Evolutionary conservation across 2,329 filamentous ascomycete species (phyloP).

Genomic region (Hypoxylon sp.): DNA sequence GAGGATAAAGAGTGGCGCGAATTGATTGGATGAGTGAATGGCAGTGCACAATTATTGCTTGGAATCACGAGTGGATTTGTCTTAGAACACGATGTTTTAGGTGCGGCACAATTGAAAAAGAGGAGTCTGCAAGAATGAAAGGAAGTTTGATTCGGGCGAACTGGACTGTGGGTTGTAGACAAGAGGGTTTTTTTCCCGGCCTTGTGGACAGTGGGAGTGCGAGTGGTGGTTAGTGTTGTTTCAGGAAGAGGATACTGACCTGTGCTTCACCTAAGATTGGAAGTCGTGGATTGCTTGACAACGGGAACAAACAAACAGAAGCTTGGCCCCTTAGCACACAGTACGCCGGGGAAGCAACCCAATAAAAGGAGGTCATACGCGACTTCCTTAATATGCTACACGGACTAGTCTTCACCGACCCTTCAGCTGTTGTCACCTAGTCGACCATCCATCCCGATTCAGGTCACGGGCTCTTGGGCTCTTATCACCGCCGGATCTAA

Average conservation of each 20-base stretch:
- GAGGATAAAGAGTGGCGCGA: background rate
- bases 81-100: slow-evolving; percentile 7
- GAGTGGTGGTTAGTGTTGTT: slow-evolving; percentile 29
- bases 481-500: background rate
- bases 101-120: background rate
- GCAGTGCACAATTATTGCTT: slow-evolving; percentile 8
- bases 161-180: slow-evolving; percentile 2
- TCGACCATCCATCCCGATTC: background rate
- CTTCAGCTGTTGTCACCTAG: background rate
- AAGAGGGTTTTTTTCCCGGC: slow-evolving; percentile 11
- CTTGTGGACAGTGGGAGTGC: background rate
- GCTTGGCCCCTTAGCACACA: slow-evolving; percentile 16
- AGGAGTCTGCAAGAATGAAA: background rate
- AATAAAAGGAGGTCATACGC: slow-evolving; percentile 29
- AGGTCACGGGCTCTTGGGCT: slow-evolving; percentile 11
- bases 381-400: slow-evolving; percentile 26
- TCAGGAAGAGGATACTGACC: slow-evolving; percentile 17
- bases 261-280: slow-evolving; percentile 25
- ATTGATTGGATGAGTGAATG: slow-evolving; percentile 4
- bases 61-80: slow-evolving; percentile 5
- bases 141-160: background rate
- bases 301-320: slow-evolving; percentile 29
- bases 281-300: slow-evolving; percentile 33
- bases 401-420: slow-evolving; percentile 2
- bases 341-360: slow-evolving; percentile 21